Evolutionary conservation across 768 basidiomycete species (phyloP), one percentile per base, ranked within the genome.

Genomic region (Infundibulicybe gibba): DNA sequence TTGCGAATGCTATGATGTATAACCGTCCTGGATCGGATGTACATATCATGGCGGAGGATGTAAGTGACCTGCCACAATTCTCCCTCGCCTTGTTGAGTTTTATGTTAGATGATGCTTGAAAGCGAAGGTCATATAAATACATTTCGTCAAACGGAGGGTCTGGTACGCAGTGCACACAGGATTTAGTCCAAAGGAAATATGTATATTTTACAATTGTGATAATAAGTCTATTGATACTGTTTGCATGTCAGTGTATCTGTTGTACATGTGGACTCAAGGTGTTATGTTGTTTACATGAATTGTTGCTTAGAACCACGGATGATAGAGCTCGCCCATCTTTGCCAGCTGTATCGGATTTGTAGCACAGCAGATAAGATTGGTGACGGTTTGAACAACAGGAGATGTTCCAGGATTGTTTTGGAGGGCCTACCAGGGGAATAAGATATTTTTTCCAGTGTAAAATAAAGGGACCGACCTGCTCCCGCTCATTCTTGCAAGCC

Each of bases 1-100:
- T 97, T 64, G 89, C 92, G 6, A 97, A 98, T 63, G 90, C 95
- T 4, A 86, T 95, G 82, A 92, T 97, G 88, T 98, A 93, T 63
- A 98, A 98, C 54, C 72, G 85, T 40, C 87, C 90, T 1, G 82
- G 81, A 3, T 88, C 86, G 13, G 89, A 91, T 59, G 85, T 95
- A n/a, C 82, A 85, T 52, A 75, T 73, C 44, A 95, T 94, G 90
- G 90, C 94, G 5, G 83, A 91, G 61, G 90, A 94, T 72, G 93
- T 94, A 60, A 65, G 86, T 61, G 11, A 38, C n/a, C 43, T 16
- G 37, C 47, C 25, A 31, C 49, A 15, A 15, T 8, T 34, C 35
- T 20, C 3, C 17, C 32, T 8, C 17, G 45, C 16, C 33, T 40
- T 38, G 6, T 43, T 42, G 13, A 49, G 17, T 16, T 32, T 32